These are phyloP conservation scores for Arachnopeziza araneosa DNA, from an alignment of 2,329 filamentous ascomycete species.

Conservation along the genomic window DNA sequence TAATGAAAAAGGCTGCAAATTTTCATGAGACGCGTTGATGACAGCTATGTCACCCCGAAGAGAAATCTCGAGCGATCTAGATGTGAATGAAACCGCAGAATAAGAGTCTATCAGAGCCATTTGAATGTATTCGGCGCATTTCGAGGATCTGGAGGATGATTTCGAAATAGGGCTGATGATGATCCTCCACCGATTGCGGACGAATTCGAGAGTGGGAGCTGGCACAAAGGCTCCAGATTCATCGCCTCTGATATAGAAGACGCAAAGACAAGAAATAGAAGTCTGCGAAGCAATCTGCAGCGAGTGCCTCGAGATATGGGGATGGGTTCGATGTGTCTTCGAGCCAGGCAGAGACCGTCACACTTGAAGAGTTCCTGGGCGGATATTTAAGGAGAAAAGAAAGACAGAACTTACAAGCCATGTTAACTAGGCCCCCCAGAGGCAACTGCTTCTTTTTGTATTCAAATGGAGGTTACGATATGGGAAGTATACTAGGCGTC, in stretches of 20 bases:
- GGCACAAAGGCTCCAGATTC: conserved; percentile 8
- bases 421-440: conserved; percentile 27
- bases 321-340: conserved; percentile 15
- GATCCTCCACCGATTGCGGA: conserved; percentile 21
- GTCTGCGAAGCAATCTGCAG: conserved; percentile 8
- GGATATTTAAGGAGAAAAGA: conserved; percentile 10
- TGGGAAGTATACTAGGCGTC: conserved; percentile 10
- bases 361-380: conserved; percentile 14
- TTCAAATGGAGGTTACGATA: conserved; percentile 14
- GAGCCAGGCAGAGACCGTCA: conserved; percentile 22
- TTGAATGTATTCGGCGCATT: conserved; percentile 27
- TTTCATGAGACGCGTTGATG: conserved; percentile 16
- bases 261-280: neutral
- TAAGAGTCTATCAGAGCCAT: conserved; percentile 7
- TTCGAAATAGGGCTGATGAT: conserved; percentile 25
- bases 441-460: conserved; percentile 12
- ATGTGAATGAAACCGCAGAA: conserved; percentile 11
- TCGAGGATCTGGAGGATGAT: conserved; percentile 17
- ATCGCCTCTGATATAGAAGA: conserved; percentile 2
- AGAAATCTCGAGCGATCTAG: conserved; percentile 22
- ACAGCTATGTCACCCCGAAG: conserved; percentile 14
- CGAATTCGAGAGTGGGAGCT: conserved; percentile 8
- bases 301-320: conserved; percentile 14
- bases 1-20: conserved; percentile 14
- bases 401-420: conserved; percentile 36